Evolutionary conservation across 176 grass and related monocot species (phyloP).

Genomic region (Rhynchospora tenuis): DNA sequence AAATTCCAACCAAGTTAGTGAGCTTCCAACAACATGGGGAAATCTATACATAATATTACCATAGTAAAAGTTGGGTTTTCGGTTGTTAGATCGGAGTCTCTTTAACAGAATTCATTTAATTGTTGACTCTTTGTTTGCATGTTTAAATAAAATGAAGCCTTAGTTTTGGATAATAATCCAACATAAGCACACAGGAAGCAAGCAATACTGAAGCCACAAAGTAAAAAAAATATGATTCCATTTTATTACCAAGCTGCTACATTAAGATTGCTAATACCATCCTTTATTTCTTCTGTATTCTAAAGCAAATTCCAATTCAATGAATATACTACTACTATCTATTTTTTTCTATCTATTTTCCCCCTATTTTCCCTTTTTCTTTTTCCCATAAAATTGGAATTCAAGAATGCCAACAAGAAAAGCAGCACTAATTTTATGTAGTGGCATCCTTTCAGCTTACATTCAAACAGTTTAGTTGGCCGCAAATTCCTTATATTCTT

Average conservation of each 20-base stretch:
- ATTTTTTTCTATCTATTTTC: not conserved
- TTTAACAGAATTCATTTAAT: not conserved
- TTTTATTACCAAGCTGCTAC: not conserved
- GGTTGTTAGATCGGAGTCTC: not conserved
- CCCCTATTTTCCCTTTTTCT: not conserved
- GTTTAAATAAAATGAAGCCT: not conserved
- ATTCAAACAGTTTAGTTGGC: not conserved
- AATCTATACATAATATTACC: not conserved
- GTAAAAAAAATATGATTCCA: not conserved
- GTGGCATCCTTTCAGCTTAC: not conserved
- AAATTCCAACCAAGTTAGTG: not conserved
- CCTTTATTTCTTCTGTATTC: not conserved
- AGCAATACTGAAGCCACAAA: not conserved
- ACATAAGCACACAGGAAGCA: not conserved
- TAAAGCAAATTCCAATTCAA: not conserved
- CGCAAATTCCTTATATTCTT: not conserved
- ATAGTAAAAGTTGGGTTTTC: not conserved
- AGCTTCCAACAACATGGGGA: not conserved
- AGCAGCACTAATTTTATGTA: not conserved
- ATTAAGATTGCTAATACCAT: conserved; percentile 9
- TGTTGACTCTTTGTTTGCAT: not conserved
- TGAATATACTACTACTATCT: not conserved
- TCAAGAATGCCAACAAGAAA: not conserved
- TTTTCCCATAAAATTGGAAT: not conserved
- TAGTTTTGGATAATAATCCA: not conserved